Percentiles rank a stretch among this genome's conserved stretches.
Conservation (phyloP, 345 rosid species). For the Salix koriyanagi region DNA sequence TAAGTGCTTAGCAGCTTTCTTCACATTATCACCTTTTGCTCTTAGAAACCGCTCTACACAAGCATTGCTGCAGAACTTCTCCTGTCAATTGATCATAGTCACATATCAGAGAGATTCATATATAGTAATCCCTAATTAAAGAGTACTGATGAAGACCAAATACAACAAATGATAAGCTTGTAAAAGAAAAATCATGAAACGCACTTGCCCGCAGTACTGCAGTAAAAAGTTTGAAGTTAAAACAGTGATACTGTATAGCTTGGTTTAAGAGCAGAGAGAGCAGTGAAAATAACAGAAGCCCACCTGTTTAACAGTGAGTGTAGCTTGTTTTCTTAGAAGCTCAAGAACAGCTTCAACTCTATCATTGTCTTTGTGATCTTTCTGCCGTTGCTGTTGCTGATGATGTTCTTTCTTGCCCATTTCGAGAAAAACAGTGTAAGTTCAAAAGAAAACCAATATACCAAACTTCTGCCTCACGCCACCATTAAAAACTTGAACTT, state of each 20-base stretch:
- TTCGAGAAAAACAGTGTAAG: slow-evolving; percentile 13
- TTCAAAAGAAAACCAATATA: slow-evolving; percentile 26
- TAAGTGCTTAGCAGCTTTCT: slow-evolving; percentile 77
- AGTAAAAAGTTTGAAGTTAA: background rate
- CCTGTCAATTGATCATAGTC: slow-evolving; percentile 40
- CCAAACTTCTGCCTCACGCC: slow-evolving; percentile 59
- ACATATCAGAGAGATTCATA: background rate
- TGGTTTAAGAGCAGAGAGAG: background rate
- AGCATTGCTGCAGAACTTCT: slow-evolving; percentile 75
- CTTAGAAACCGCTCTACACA: slow-evolving; percentile 78
- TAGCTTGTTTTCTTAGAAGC: slow-evolving; percentile 60
- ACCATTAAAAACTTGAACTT: slow-evolving; percentile 39
- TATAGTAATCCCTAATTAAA: background rate
- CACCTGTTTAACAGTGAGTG: slow-evolving; percentile 82
- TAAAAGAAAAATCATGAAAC: background rate
- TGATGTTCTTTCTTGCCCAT: slow-evolving; percentile 63
- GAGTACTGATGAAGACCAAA: background rate
- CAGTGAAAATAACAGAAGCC: background rate
- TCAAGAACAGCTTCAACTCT: slow-evolving; percentile 69
- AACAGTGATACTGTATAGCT: background rate
- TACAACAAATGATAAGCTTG: background rate
- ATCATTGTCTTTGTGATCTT: slow-evolving; percentile 12
- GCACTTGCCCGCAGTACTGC: background rate
- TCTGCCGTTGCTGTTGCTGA: slow-evolving; percentile 2
- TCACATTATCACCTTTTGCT: slow-evolving; percentile 71